Evolutionary conservation across 2,329 filamentous ascomycete genomes (phyloP), one percentile per base, ranked within the genome.

Genomic region (Fusarium concolor): DNA sequence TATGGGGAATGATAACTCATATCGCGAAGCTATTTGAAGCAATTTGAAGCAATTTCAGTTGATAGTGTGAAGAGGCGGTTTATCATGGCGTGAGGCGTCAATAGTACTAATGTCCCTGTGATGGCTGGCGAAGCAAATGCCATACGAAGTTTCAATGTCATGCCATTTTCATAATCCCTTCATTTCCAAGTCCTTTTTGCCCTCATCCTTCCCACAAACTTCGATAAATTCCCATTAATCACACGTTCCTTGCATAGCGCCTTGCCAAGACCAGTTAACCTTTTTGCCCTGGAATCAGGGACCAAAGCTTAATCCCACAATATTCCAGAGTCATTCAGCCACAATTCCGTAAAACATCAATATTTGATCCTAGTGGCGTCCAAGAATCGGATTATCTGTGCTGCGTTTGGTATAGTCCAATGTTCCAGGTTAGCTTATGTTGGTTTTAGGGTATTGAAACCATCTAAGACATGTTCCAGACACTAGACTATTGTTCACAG

Each of bases 201-300:
- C 20, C 6, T 14, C 3, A 15, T 17, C n/a, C n/a, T 35, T 31
- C 29, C 35, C 42, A 35, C 33, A 42, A 42, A 11, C 33, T 22
- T 29, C 39, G 15, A 28, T 11, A 14, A 50, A 22, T n/a, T 22
- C 22, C 14, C 35, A 43, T 24, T 31, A 26, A 9, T 35, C 10
- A 2, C 37, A 24, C 37, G 45, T 59, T 39, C 60, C 60, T 53
- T 64, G 29, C 61, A 64, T 42, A 5, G 37, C 17, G 39, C 51
- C 9, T 63, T 39, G 31, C 10, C 42, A 29, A 28, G 62, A 22
- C 18, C 9, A 11, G 17, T 28, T 37, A 46, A 17, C 11, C 22
- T 22, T n/a, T 50, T n/a, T 26, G 6, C 29, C 55, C 33, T 66
- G 61, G 62, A 61, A 66, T 62, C 62, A 65, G 62, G 55, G 50